A percentile compares a stretch with the other conserved stretches of the same genome.
phyloP scores from a whole-genome alignment of 345 rosid genomes.

The Streptanthus diversifolius region DNA sequence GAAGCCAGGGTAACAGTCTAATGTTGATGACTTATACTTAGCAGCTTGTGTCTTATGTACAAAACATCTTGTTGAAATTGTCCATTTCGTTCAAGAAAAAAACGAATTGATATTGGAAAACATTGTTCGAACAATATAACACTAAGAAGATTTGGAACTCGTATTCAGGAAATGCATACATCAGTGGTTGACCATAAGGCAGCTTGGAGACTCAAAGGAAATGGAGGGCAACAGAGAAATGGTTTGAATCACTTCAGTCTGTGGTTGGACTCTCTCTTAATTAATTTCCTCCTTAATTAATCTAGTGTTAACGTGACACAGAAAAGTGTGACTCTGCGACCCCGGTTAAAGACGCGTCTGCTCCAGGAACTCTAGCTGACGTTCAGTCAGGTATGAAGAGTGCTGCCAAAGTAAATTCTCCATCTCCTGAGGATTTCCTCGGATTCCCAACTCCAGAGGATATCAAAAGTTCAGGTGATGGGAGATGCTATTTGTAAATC shows the following conservation, averaged over 20 bases:
- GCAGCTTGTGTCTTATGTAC: constrained; percentile 19
- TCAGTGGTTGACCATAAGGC: constrained; percentile 41
- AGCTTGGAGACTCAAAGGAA: constrained; percentile 47
- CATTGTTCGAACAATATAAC: constrained; percentile 10
- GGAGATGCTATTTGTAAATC: constrained; percentile 1
- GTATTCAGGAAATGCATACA: constrained; percentile 48
- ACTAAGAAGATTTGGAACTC: constrained; percentile 20
- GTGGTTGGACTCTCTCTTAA: constrained; percentile 15
- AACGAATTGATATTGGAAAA: constrained; percentile 4
- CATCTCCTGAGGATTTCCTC: constrained; percentile 57
- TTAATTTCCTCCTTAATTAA: constrained; percentile 14
- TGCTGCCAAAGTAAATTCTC: constrained; percentile 41
- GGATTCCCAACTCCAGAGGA: constrained; percentile 69
- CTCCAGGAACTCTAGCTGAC: constrained; percentile 34
- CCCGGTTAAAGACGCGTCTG: constrained; percentile 35
- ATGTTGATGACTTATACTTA: constrained; percentile 2
- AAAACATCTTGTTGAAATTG: constrained; percentile 2
- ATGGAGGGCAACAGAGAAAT: constrained; percentile 39
- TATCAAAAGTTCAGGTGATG: constrained; percentile 56
- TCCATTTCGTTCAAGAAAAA: neutral
- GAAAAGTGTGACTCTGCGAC: constrained; percentile 43
- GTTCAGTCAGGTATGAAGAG: constrained; percentile 35
- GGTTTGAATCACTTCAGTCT: constrained; percentile 38
- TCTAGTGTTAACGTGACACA: constrained; percentile 31
- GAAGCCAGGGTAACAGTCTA: constrained; percentile 60